Evolutionary conservation across 352 stramenopile genomes (phyloP).

Genomic region (Phytophthora citricola): DNA sequence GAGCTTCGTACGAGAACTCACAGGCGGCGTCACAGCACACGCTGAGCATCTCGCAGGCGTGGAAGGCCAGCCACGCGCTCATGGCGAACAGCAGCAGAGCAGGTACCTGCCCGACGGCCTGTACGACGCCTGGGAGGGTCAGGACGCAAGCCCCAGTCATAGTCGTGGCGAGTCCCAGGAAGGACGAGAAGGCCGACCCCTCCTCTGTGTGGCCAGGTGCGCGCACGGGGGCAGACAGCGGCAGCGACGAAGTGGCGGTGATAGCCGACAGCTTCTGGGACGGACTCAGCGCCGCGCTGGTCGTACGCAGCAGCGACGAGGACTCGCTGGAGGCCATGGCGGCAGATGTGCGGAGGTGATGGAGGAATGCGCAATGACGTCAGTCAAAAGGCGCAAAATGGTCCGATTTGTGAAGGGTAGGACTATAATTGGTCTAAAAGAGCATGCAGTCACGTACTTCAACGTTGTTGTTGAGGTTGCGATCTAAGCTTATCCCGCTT

Average conservation of each 20-base stretch:
- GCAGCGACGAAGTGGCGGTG: background rate
- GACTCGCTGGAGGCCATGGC: slow-evolving; percentile 36
- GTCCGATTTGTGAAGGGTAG: background rate
- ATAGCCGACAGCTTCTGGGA: slow-evolving; percentile 21
- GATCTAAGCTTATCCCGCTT: too few relatives aligned
- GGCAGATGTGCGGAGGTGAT: background rate
- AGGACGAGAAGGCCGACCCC: slow-evolving; percentile 75
- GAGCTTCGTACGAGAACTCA: slow-evolving; percentile 82
- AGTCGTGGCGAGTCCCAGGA: slow-evolving; percentile 79
- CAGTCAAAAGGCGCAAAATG: slow-evolving; percentile 16
- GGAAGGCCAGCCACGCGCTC: slow-evolving; percentile 68
- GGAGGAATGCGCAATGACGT: slow-evolving; percentile 10
- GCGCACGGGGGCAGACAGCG: background rate
- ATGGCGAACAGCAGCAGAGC: slow-evolving; percentile 60
- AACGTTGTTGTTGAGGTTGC: too few relatives aligned
- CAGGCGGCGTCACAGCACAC: slow-evolving; percentile 65
- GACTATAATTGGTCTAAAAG: background rate
- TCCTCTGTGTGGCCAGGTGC: slow-evolving; percentile 47
- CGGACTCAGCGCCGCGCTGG: slow-evolving; percentile 30
- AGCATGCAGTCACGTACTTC: background rate
- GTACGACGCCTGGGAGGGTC: slow-evolving; percentile 69
- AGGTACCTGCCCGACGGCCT: slow-evolving; percentile 61
- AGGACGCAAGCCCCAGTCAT: slow-evolving; percentile 88
- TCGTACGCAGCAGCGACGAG: slow-evolving; percentile 47
- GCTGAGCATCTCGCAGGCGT: slow-evolving; percentile 79